Percentiles rank a stretch among this genome's conserved stretches.
Evolutionary conservation across 257 asterid species (phyloP).

Genomic region (Agastache rugosa): DNA sequence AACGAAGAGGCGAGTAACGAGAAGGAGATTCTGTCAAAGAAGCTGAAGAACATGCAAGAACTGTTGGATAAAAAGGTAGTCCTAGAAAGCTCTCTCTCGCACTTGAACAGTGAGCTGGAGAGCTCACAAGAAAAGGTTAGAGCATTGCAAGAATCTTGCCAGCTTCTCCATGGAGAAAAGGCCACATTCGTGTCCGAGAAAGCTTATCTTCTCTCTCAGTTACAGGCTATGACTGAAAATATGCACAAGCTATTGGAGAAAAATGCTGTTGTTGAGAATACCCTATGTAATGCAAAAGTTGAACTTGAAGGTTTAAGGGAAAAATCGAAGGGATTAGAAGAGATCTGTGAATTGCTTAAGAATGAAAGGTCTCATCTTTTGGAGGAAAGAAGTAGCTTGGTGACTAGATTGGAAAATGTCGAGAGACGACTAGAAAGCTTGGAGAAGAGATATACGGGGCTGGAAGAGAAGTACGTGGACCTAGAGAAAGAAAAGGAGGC

Average conservation of each 20-base stretch:
- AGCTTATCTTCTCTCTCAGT: slow-evolving; percentile 75
- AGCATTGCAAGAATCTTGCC: slow-evolving; percentile 63
- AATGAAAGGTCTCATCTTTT: slow-evolving; percentile 71
- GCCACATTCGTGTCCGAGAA: slow-evolving; percentile 69
- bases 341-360: slow-evolving; percentile 76
- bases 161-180: slow-evolving; percentile 66
- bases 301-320: slow-evolving; percentile 96
- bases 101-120: slow-evolving; percentile 62
- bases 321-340: slow-evolving; percentile 84
- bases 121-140: slow-evolving; percentile 53
- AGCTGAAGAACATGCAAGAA: slow-evolving; percentile 67
- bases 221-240: slow-evolving; percentile 69
- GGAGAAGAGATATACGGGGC: slow-evolving; percentile 65
- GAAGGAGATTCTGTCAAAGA: slow-evolving; percentile 58
- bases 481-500: slow-evolving; percentile 74
- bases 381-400: slow-evolving; percentile 65
- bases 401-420: slow-evolving; percentile 62
- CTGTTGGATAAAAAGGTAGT: slow-evolving; percentile 49
- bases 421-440: slow-evolving; percentile 61
- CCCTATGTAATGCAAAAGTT: slow-evolving; percentile 71
- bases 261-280: slow-evolving; percentile 78
- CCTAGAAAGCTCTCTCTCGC: slow-evolving; percentile 60
- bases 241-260: slow-evolving; percentile 78
- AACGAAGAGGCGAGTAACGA: slow-evolving; percentile 55
- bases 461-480: slow-evolving; percentile 71